Percentiles rank a stretch among this genome's conserved stretches.
Conservation (phyloP, 208 protist genomes). For the Wallacemonas sp. region DNA sequence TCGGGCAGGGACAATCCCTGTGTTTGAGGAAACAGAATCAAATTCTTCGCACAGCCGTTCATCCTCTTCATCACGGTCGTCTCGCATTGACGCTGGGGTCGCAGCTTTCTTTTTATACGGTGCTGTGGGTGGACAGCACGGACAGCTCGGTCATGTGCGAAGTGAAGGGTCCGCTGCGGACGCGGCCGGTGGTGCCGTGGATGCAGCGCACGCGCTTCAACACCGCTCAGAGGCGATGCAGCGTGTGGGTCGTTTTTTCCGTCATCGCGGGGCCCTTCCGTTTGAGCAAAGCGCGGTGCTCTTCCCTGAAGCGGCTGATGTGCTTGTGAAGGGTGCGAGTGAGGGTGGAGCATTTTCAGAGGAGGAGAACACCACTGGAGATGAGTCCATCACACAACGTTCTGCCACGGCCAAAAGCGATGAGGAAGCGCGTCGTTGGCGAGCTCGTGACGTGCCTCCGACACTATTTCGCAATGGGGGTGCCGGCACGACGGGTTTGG, state of each 20-base stretch:
- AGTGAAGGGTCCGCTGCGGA: not conserved
- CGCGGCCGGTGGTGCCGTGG: not conserved
- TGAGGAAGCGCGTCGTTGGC: too few relatives aligned
- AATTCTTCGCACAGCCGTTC: not conserved
- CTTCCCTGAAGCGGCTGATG: not conserved
- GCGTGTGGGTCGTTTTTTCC: not conserved
- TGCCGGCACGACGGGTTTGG: slow-evolving; percentile 39
- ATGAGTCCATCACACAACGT: too few relatives aligned
- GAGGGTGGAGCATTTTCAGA: not conserved
- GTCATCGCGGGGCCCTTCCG: not conserved
- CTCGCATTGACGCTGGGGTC: not conserved
- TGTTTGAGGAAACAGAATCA: slow-evolving; percentile 15
- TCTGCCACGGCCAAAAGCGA: too few relatives aligned
- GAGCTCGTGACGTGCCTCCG: too few relatives aligned
- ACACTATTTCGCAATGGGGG: slow-evolving; percentile 27
- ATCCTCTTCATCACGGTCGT: not conserved
- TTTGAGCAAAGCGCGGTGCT: slow-evolving; percentile 13
- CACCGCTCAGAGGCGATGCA: slow-evolving; percentile 13
- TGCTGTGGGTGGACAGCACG: not conserved
- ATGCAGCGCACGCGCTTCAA: not conserved
- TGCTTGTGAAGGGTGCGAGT: not conserved
- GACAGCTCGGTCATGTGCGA: not conserved
- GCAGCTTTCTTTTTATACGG: not conserved
- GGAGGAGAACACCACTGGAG: not conserved
- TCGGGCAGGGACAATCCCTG: not conserved